Evolutionary conservation across 108 stramenopile species (phyloP).

Genomic region (Pseudonitzschia multistriata): DNA sequence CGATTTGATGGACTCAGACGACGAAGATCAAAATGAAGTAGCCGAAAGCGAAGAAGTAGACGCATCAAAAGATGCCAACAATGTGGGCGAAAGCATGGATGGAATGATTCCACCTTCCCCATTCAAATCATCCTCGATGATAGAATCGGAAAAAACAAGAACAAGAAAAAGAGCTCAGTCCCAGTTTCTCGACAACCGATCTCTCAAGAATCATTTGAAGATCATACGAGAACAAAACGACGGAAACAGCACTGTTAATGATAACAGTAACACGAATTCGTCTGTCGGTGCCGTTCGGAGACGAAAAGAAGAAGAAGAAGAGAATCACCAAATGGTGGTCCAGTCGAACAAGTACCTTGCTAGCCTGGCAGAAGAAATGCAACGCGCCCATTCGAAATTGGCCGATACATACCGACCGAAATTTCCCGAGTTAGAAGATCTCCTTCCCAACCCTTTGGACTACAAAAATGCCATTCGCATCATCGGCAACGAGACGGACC

Average conservation of each 20-base stretch:
- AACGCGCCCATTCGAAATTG: conserved; percentile 49
- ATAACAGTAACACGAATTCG: neutral
- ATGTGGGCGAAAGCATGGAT: neutral
- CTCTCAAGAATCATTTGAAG: conserved; percentile 38
- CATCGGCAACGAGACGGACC: conserved; percentile 92
- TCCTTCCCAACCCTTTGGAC: conserved; percentile 79
- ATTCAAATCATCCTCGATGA: neutral
- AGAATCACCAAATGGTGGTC: conserved; percentile 66
- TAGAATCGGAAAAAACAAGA: neutral
- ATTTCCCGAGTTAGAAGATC: conserved; percentile 93
- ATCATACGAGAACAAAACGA: conserved; percentile 18
- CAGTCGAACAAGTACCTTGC: conserved; percentile 63
- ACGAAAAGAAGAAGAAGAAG: conserved; percentile 52
- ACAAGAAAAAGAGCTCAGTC: neutral
- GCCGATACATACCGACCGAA: conserved; percentile 61
- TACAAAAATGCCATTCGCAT: conserved; percentile 82
- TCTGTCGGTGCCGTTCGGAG: conserved; percentile 6
- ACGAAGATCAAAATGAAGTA: conserved; percentile 39
- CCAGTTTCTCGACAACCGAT: conserved; percentile 34
- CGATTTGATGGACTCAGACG: conserved; percentile 70
- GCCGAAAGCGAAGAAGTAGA: neutral
- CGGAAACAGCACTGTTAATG: neutral
- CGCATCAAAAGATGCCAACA: conserved; percentile 7
- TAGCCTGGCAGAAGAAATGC: conserved; percentile 56
- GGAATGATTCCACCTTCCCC: neutral